Evolutionary conservation across 2,329 filamentous ascomycete genomes (phyloP).

Genomic region (Trichoderma sp.): DNA sequence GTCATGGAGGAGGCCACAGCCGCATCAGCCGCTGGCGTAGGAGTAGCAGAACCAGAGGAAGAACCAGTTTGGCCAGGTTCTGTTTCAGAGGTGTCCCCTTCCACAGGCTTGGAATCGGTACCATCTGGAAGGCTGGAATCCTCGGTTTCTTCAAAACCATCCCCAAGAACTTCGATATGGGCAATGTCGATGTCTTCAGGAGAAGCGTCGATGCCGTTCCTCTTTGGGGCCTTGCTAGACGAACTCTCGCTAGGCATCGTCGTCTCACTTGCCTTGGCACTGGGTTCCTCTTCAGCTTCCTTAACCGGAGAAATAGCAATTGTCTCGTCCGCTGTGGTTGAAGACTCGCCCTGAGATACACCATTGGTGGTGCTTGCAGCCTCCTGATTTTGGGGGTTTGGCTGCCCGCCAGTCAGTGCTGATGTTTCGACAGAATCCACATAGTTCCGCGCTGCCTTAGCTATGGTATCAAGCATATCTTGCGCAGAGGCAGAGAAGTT

Average conservation of each 20-base stretch:
- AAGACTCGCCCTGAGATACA: background rate
- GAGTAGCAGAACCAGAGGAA: background rate
- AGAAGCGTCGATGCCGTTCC: conserved; percentile 29
- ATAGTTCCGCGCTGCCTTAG: conserved; percentile 53
- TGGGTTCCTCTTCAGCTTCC: background rate
- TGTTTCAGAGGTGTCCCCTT: background rate
- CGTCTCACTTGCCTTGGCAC: background rate
- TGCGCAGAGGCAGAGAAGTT: conserved; percentile 42
- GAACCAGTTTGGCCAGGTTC: background rate
- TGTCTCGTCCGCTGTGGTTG: background rate
- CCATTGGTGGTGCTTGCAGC: background rate
- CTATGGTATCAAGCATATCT: conserved; percentile 52
- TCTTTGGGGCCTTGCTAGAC: background rate
- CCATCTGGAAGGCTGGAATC: conserved; percentile 18
- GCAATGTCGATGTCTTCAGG: conserved; percentile 56
- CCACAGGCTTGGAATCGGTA: background rate
- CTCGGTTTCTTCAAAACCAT: conserved; percentile 23
- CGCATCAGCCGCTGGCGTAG: background rate
- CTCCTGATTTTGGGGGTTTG: background rate
- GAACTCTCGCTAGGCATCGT: background rate
- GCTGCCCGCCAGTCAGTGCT: conserved; percentile 8
- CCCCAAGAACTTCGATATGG: conserved; percentile 35
- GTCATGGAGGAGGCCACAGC: background rate
- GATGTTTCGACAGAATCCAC: conserved; percentile 41
- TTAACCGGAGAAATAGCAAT: background rate